Evolutionary conservation across 768 basidiomycete species (phyloP).

Genomic region (Russula earlei): DNA sequence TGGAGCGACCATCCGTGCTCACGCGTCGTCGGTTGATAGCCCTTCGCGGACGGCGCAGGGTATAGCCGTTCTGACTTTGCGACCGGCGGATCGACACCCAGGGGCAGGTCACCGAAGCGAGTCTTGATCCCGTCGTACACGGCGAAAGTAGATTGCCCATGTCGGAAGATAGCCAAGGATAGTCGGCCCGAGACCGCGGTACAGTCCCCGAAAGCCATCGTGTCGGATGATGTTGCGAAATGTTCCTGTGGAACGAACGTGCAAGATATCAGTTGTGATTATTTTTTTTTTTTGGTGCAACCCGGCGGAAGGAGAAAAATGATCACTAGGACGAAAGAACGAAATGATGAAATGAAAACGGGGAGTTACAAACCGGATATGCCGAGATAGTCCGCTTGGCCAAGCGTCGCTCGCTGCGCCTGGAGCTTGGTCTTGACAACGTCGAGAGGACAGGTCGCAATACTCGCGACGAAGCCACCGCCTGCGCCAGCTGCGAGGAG

Average conservation of each 20-base stretch:
- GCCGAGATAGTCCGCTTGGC: conserved; percentile 53
- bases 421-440: conserved; percentile 97
- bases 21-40: conserved; percentile 70
- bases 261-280: neutral
- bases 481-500: conserved; percentile 73
- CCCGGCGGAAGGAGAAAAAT: conserved; percentile 15
- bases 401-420: conserved; percentile 71
- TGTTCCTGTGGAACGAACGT: conserved; percentile 21
- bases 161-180: conserved; percentile 95
- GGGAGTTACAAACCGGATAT: conserved; percentile 16
- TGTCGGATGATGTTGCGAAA: conserved; percentile 45
- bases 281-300: conserved; percentile 17
- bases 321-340: conserved; percentile 5
- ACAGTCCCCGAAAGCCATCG: conserved; percentile 81
- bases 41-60: conserved; percentile 77
- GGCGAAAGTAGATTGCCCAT: conserved; percentile 98
- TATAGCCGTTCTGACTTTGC: conserved; percentile 44
- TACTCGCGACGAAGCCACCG: conserved; percentile 84
- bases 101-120: conserved; percentile 58
- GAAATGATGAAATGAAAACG: neutral
- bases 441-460: conserved; percentile 95
- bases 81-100: conserved; percentile 28
- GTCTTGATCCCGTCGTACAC: conserved; percentile 96
- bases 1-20: conserved; percentile 85
- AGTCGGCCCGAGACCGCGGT: conserved; percentile 96